Evolutionary conservation across 2,329 filamentous ascomycete genomes (phyloP), one percentile per base, ranked within the genome.

Genomic region (Aspergillus pseudonomiae): DNA sequence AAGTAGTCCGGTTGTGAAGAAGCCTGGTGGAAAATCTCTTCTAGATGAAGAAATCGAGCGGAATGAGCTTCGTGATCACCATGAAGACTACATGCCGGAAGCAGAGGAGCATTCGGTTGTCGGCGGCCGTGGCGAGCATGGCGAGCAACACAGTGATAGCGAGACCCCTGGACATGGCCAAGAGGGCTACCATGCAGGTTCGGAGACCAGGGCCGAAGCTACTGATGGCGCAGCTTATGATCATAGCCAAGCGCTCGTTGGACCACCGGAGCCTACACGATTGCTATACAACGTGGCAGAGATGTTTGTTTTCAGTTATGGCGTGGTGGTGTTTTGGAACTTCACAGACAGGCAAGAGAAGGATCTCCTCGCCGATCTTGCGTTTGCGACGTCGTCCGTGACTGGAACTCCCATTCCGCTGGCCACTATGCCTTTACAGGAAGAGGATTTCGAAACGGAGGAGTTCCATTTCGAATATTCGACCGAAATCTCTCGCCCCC

Each of bases 391-490:
- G 1, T 78, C 79, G 10, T 79, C 79, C 1, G 73, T 74, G 2
- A 77, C 76, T 3, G 73, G 76, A 0, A 73, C 74, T 3, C 77
- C 79, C 6, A 77, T 86, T 24, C 87, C 90, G 12, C 85, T 99
- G 7, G 89, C 93, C 36, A 91, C 89, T 1, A 86, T 92, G 39
- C 92, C 94, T 0, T 83, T 97, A 26, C 88, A 92, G 61, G 92
- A 97, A 77, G 90, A 90, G 68, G 94, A 98, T 74, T 97, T 96
- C 70, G 95, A 99, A 81, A 99, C 91, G 0, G 95, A 99, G 75
- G 94, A 98, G 75, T 97, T 99, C 73, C 94, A 99, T 75, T 99
- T 99, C 75, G 94, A 98, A 78, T 99, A 99, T 82, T 96, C 92
- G 71, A 86, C 88, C 0, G 86, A 92, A 63, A 93, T 95, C 39